Conservation (phyloP, 1,284 basidiomycete species). For the Ganoderma sinense region DNA sequence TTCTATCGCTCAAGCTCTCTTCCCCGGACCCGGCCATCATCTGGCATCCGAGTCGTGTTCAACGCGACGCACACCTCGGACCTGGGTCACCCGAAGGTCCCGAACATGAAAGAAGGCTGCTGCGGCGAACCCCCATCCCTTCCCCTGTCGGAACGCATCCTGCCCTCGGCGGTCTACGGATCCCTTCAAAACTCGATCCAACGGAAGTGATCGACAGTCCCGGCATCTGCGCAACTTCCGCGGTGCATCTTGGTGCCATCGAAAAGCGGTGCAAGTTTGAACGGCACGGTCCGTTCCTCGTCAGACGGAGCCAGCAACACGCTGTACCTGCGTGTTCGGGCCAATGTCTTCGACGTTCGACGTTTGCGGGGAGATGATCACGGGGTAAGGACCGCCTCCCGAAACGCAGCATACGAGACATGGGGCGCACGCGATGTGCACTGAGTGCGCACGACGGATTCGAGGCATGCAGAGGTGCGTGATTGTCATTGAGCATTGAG, state of each 20-base stretch:
- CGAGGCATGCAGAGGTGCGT: not conserved
- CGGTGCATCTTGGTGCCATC: not conserved
- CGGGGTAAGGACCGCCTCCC: not conserved
- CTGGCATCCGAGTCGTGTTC: no score
- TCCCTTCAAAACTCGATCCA: not conserved
- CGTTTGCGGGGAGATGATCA: not conserved
- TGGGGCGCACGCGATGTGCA: not conserved
- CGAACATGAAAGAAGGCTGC: not conserved
- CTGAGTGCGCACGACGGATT: not conserved
- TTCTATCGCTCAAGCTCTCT: not conserved
- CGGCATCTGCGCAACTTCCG: not conserved
- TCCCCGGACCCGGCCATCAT: not conserved
- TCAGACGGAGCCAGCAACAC: not conserved
- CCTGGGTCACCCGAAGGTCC: not conserved
- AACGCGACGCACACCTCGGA: not conserved
- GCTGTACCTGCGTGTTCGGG: not conserved
- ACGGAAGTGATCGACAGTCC: conserved; percentile 2
- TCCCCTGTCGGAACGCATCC: not conserved
- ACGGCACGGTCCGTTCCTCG: not conserved
- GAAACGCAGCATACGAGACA: not conserved
- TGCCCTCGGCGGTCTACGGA: not conserved
- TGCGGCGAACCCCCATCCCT: not conserved
- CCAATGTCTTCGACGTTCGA: not conserved
- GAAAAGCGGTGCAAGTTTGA: not conserved
- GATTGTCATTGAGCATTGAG: not conserved